Evolutionary conservation across 176 grass and related monocot genomes (phyloP), one percentile per base, ranked within the genome.

Genomic region (Guadua angustifolia): DNA sequence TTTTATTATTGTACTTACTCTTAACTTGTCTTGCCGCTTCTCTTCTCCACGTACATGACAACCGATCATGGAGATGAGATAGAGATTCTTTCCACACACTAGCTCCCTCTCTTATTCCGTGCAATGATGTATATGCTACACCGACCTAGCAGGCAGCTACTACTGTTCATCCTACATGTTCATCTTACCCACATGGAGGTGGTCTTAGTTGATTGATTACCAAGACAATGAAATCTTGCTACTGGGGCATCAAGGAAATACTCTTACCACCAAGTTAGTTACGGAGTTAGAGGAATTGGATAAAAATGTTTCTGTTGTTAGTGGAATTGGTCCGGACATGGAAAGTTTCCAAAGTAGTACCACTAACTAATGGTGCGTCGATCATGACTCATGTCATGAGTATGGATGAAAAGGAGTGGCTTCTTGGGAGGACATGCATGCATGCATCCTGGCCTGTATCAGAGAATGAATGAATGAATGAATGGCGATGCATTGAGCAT

Each of bases 41-140:
- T 73, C 79, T 81, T 87, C 78, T 72, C 71, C 86, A n/a, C 77
- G 46, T 86, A 73, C 86, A 91, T 7, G 46, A 45, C 59, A 38
- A 82, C 86, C 82, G 83, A 69, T 80, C 61, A 43, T 71, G 47
- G 72, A 47, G 58, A 24, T 32, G 42, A 18, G 80, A 50, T 29
- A 29, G 50, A 26, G 86, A 92, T 88, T 88, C 86, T 65, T 63
- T 64, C 24, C 46, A 38, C 42, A 12, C 9, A 7, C 26, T 1
- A 9, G 3, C 32, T 1, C 61, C 3, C 46, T 22, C 57, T 81
- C 53, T 71, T 32, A 45, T 89, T 81, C 82, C 87, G 87, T 81
- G 82, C 53, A 24, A 80, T 69, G 29, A 69, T 81, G 76, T 74
- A 52, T 49, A 66, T 4, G 45, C 64, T 53, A 63, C 29, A 36